Conservation (phyloP, 1,284 basidiomycete species). For the Rhodotorula sp. region DNA sequence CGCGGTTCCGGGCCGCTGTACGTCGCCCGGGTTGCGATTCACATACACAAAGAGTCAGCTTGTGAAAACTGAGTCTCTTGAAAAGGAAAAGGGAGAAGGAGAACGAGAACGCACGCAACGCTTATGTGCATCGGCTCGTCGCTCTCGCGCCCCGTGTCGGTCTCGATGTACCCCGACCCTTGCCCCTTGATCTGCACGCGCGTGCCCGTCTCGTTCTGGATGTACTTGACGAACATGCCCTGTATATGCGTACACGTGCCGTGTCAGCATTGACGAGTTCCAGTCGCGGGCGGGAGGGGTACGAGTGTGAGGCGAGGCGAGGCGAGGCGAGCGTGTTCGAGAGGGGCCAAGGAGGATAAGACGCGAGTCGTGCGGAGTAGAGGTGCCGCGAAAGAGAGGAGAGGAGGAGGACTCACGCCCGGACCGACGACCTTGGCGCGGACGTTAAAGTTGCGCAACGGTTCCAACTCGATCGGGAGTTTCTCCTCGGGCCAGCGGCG, state of each 20-base stretch:
- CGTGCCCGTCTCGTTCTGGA: slow-evolving; percentile 92
- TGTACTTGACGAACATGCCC: slow-evolving; percentile 98
- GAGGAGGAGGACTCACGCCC: slow-evolving; percentile 57
- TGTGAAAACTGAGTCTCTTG: no score
- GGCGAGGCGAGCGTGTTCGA: no score
- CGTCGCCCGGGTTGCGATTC: no score
- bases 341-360: not conserved
- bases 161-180: slow-evolving; percentile 93
- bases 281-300: not conserved
- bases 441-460: slow-evolving; percentile 93
- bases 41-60: no score
- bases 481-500: slow-evolving; percentile 97
- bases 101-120: slow-evolving; percentile 64
- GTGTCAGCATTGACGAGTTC: no score
- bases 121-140: slow-evolving; percentile 94
- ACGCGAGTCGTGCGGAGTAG: not conserved
- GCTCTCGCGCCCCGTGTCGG: slow-evolving; percentile 84
- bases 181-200: slow-evolving; percentile 97
- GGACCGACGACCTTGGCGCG: slow-evolving; percentile 97
- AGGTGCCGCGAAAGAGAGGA: not conserved
- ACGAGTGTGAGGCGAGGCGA: not conserved
- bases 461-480: slow-evolving; percentile 79
- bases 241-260: slow-evolving; percentile 44
- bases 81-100: not conserved
- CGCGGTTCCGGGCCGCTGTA: slow-evolving; percentile 81